A percentile compares a stretch with the other conserved stretches of the same genome.
These are phyloP conservation scores for Diophrys appendiculata DNA, from an alignment of 73 alveolate species.

Conservation along the genomic window DNA sequence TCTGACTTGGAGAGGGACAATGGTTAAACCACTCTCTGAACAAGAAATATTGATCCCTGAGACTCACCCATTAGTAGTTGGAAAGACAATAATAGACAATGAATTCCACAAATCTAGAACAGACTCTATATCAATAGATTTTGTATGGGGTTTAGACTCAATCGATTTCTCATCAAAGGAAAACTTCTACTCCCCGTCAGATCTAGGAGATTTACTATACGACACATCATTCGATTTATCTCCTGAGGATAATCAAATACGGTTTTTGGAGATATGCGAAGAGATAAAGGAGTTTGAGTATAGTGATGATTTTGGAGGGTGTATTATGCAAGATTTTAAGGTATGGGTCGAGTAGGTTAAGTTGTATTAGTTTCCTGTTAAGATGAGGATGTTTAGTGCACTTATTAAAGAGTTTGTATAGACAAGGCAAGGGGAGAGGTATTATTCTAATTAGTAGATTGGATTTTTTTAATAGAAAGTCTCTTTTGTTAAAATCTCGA, in stretches of 20 bases:
- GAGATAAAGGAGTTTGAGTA: no score
- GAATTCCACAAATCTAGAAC: neutral
- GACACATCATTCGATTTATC: neutral
- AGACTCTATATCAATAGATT: neutral
- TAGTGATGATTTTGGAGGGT: no score
- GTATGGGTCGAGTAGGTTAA: no score
- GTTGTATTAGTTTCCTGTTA: no score
- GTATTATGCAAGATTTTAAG: no score
- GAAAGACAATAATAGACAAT: neutral
- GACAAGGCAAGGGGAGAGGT: no score
- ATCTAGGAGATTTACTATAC: neutral
- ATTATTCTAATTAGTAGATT: no score
- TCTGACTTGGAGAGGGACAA: neutral
- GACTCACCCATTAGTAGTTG: neutral
- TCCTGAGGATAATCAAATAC: neutral
- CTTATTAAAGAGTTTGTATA: no score
- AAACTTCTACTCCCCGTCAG: neutral
- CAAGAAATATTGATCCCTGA: neutral
- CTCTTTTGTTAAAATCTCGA: no score
- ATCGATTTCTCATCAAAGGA: neutral
- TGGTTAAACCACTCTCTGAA: neutral
- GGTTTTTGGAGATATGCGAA: no score
- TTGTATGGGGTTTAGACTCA: neutral
- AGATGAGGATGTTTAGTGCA: no score
- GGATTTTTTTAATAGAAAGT: no score